Percentiles rank a stretch among this genome's conserved stretches.
Evolutionary conservation across 2,329 filamentous ascomycete species (phyloP).

Genomic region (Neonectria coccinea): DNA sequence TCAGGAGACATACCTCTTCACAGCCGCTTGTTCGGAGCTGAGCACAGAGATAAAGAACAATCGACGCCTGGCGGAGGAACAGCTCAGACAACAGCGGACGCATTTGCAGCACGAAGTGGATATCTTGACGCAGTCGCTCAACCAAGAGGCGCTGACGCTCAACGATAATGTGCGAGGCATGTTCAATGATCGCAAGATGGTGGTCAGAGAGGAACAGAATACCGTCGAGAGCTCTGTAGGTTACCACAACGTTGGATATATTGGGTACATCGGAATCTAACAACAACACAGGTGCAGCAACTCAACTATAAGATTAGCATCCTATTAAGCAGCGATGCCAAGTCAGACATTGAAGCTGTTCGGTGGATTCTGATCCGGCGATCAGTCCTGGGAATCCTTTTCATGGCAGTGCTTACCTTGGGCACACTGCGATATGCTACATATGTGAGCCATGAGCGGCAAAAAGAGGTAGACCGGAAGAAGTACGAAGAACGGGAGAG

Average conservation of each 20-base stretch:
- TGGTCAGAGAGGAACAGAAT: constrained; percentile 88
- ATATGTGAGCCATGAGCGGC: constrained; percentile 63
- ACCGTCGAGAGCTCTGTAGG: constrained; percentile 81
- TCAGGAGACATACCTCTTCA: constrained; percentile 89
- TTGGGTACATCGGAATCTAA: constrained; percentile 22
- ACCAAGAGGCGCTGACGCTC: constrained; percentile 82
- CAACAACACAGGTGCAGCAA: constrained; percentile 77
- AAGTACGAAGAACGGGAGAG: constrained; percentile 58
- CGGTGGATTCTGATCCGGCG: constrained; percentile 83
- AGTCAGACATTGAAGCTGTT: constrained; percentile 90
- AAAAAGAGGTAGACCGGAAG: constrained; percentile 59
- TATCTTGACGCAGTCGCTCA: constrained; percentile 85
- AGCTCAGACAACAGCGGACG: constrained; percentile 83
- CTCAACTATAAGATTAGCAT: constrained; percentile 97
- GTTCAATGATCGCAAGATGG: constrained; percentile 97
- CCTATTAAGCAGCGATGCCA: constrained; percentile 86
- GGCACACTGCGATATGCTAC: constrained; percentile 70
- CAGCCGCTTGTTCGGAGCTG: constrained; percentile 92
- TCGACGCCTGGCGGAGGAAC: constrained; percentile 80
- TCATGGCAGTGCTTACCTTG: constrained; percentile 73
- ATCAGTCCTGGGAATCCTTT: constrained; percentile 72
- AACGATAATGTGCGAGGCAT: constrained; percentile 95
- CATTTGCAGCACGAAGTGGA: constrained; percentile 96
- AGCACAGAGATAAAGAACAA: constrained; percentile 86
- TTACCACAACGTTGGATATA: constrained; percentile 27